Conservation (phyloP, 2,329 filamentous ascomycete species). For the Grosmannia serpens region DNA sequence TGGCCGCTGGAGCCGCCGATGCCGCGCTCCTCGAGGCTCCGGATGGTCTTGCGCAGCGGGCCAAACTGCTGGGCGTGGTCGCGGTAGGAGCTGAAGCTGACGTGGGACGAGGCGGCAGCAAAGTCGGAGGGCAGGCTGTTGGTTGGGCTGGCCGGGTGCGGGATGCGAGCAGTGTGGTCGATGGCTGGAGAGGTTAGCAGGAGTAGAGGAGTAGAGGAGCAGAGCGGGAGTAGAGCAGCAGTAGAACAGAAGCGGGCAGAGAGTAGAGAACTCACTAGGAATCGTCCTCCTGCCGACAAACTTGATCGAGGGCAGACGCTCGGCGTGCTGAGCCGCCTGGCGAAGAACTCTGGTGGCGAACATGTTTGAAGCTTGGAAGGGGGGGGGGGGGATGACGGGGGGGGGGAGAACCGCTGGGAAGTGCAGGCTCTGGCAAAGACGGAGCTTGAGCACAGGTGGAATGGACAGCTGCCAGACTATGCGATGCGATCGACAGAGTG, state of each 20-base stretch:
- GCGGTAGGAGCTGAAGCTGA: conserved; percentile 65
- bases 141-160: conserved; percentile 61
- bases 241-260: not conserved
- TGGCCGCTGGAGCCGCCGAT: conserved; percentile 55
- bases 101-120: conserved; percentile 32
- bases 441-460: not conserved
- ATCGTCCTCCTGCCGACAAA: conserved; percentile 50
- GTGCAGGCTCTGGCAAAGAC: not conserved
- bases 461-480: not conserved
- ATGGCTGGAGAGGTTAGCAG: conserved; percentile 23
- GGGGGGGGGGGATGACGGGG: not conserved
- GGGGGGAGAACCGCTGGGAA: not conserved
- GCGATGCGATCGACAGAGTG: too few relatives aligned
- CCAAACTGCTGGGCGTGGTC: conserved; percentile 70
- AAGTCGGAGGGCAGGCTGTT: conserved; percentile 49
- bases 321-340: conserved; percentile 46
- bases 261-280: conserved; percentile 34
- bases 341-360: conserved; percentile 44
- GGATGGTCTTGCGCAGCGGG: conserved; percentile 52
- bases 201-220: not conserved
- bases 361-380: conserved; percentile 27
- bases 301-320: conserved; percentile 50
- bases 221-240: not conserved
- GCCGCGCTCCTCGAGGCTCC: conserved; percentile 22
- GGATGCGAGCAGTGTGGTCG: conserved; percentile 57